Conservation (phyloP, 164 flowering plant genomes). For the Sextonia rubra region DNA sequence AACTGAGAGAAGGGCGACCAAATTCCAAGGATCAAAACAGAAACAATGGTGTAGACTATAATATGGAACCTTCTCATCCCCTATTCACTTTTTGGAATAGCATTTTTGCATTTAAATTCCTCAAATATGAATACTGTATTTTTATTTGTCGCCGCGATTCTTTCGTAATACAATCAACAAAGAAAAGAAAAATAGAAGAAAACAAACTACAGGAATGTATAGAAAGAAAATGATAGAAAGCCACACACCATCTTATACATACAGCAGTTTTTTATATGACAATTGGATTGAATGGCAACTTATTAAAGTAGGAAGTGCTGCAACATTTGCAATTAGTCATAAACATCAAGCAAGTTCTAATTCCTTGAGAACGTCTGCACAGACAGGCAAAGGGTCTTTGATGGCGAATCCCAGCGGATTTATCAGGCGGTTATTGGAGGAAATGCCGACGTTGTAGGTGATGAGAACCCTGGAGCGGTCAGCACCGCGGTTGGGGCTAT, state of each 20-base stretch:
- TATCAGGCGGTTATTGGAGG: constrained; percentile 26
- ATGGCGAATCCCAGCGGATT: constrained; percentile 54
- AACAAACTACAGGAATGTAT: neutral
- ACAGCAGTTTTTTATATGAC: neutral
- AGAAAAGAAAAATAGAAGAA: no score
- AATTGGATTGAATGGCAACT: neutral
- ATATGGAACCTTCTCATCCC: no score
- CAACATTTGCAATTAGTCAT: neutral
- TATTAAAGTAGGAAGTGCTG: neutral
- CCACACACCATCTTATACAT: neutral
- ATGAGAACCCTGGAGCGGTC: constrained; percentile 36
- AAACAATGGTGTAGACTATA: no score
- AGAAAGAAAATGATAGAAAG: neutral
- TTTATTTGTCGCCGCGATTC: no score
- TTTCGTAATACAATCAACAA: no score
- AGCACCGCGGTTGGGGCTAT: constrained; percentile 11
- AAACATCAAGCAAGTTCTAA: neutral
- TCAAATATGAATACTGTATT: no score
- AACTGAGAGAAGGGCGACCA: no score
- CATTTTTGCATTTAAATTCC: no score
- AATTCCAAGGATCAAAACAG: no score
- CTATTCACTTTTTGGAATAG: no score
- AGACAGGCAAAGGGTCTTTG: constrained; percentile 28
- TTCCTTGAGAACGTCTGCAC: constrained; percentile 29
- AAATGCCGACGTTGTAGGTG: constrained; percentile 44